Base-by-base conservation (phyloP, 1,284 basidiomycete species). In the Cutaneotrichosporon sp. region DNA sequence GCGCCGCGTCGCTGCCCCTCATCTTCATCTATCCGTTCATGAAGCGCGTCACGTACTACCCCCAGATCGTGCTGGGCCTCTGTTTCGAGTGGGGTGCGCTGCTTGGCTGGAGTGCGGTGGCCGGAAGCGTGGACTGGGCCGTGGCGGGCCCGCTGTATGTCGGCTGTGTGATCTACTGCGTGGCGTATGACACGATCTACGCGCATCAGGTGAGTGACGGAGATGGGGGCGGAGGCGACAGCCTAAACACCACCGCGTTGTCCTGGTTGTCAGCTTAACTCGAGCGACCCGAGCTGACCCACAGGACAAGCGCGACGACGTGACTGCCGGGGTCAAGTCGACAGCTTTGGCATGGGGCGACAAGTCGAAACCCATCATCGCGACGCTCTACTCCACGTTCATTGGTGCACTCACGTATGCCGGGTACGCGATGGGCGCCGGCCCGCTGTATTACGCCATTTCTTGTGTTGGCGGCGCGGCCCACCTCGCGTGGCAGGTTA, bases 41-140 rank as follows among this genome's bases (percentile, higher is more conserved):
- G 96, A 99, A 99, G 76, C 84, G 96, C 7, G 78, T 97, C 49
- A 99, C 96, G 0, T 81, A 97, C 71, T 97, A 93, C 88, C 96
- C 96, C 1, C 96, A 99, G 70, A 83, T 90, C 37, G 86, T 93
- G 22, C 83, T 97, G 19, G 92, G 92, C 3, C 79, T 97, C 43
- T 85, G 93, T 0, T 98, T 97, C 75, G 97, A 97, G 72, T 98
- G 94, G 96, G 96, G 96, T 12, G 87, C 91, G 0, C 77, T 98
- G 4, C 82, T 98, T 8, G 96, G 96, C 26, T 98, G 93, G 87
- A 92, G 93, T 0, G 94, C 96, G 1, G 84, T 97, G 1, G 84
- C 88, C 0, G 90, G 90, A 0, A 65, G 79, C 0, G 85, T 87
- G 6, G 79, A 96, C 66, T 97, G 92, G 92, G 70, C 71, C 7